These are phyloP conservation scores for Daldinia sp. DNA, from an alignment of 2,329 filamentous ascomycete species.

Conservation along the genomic window DNA sequence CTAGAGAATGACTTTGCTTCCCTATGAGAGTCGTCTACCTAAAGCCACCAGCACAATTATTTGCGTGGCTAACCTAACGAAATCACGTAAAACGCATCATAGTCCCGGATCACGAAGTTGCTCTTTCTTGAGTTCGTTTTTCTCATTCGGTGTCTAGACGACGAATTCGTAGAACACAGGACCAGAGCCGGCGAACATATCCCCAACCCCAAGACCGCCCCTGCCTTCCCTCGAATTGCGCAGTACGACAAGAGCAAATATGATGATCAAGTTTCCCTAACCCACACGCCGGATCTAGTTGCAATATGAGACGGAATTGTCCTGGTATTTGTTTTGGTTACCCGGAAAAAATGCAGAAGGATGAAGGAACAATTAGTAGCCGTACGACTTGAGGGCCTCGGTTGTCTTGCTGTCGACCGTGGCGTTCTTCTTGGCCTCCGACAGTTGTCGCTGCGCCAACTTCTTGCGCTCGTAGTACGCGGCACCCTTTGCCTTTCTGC, in stretches of 20 bases:
- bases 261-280: constrained; percentile 48
- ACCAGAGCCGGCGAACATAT: constrained; percentile 45
- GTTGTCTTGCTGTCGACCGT: constrained; percentile 86
- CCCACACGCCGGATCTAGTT: constrained; percentile 50
- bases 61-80: background rate
- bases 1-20: background rate
- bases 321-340: constrained; percentile 45
- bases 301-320: constrained; percentile 45
- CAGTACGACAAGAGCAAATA: constrained; percentile 47
- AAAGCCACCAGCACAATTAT: background rate
- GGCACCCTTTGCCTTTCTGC: constrained; percentile 98
- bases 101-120: background rate
- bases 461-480: constrained; percentile 99
- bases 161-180: constrained; percentile 48
- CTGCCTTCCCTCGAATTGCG: constrained; percentile 47
- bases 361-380: constrained; percentile 73
- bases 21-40: background rate
- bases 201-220: constrained; percentile 45
- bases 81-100: constrained; percentile 5
- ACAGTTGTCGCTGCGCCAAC: constrained; percentile 87
- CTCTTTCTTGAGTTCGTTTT: constrained; percentile 46
- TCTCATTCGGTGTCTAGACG: constrained; percentile 48
- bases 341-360: constrained; percentile 45
- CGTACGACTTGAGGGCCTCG: constrained; percentile 86
- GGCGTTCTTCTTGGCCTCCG: constrained; percentile 92